Percentiles rank a stretch among this genome's conserved stretches.
These are phyloP conservation scores for Gautieria morchelliformis DNA, from an alignment of 768 basidiomycete species.

Conservation along the genomic window DNA sequence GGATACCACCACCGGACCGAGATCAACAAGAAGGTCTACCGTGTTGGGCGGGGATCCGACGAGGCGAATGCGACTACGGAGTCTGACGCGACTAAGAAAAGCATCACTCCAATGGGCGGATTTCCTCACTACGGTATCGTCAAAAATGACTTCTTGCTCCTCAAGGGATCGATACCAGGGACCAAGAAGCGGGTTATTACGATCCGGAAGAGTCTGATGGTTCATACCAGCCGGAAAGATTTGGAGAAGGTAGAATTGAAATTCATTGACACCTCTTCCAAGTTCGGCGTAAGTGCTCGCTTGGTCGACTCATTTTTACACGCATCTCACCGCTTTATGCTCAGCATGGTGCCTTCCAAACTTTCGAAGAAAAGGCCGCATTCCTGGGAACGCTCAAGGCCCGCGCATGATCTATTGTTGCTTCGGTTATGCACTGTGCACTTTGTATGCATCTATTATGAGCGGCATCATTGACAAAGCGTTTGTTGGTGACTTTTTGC, in stretches of 20 bases:
- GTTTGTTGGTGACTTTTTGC: too few relatives aligned
- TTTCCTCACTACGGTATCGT: conserved; percentile 99
- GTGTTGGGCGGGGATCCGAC: conserved; percentile 74
- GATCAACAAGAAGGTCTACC: conserved; percentile 99
- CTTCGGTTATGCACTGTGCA: conserved; percentile 4
- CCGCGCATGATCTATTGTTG: conserved; percentile 45
- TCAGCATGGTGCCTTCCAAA: conserved; percentile 95
- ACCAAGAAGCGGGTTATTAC: conserved; percentile 98
- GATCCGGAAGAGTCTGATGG: conserved; percentile 93
- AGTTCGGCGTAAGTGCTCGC: conserved; percentile 71
- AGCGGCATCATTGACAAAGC: too few relatives aligned
- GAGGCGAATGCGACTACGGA: conserved; percentile 87
- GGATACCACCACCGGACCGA: conserved; percentile 96
- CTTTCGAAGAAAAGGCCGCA: conserved; percentile 89
- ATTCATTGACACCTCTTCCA: conserved; percentile 97
- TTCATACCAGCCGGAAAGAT: conserved; percentile 90
- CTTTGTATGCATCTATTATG: not conserved
- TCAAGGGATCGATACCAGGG: conserved; percentile 93
- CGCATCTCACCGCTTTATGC: conserved; percentile 5
- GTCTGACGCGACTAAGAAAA: conserved; percentile 87
- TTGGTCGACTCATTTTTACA: not conserved
- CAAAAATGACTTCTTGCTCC: conserved; percentile 95
- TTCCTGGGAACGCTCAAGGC: conserved; percentile 91
- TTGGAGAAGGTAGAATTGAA: conserved; percentile 98
- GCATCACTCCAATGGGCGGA: conserved; percentile 95